Evolutionary conservation across 345 rosid genomes (phyloP), one percentile per base, ranked within the genome.

Genomic region (Populus euphratica): DNA sequence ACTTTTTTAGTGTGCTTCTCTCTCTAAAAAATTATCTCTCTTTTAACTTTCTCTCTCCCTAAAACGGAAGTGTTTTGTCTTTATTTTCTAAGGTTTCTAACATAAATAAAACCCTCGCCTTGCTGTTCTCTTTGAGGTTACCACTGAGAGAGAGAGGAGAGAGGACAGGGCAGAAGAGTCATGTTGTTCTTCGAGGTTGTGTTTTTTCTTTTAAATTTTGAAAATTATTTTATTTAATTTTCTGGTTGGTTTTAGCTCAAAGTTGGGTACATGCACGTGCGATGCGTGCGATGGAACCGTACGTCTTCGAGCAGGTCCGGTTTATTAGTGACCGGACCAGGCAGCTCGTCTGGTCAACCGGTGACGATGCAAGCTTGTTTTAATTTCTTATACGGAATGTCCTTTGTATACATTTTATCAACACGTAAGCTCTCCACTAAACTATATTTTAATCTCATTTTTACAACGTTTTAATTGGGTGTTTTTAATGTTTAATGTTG

Each of bases 61-160:
- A 72, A 63, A 66, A 70, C 61, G 31, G 23, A 11, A 63, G 33
- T 52, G 67, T 43, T 69, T 36, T 56, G 50, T 43, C 68, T 63
- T 33, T 9, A 59, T 49, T 47, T 66, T 69, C 44, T 12, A 54
- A 72, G 67, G 59, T 21, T 49, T 49, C 38, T 72, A 21, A 8
- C 73, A 44, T 78, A 76, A 83, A 85, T 78, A 78, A 83, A 85
- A 83, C 80, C 81, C 75, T 78, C 86, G 54, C 54, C 75, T 80
- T 33, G 77, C 29, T 59, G 29, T 49, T 70, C 63, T 76, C 82
- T 70, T 75, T 14, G 39, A 79, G 38, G 59, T 59, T 33, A 81
- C 79, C 86, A 81, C 79, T 47, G 68, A 72, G 79, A 44, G 72
- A 44, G 72, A 68, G 70, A 56, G 64, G 69, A 68, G 67, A 69